Conservation (phyloP, 371 early-diverging fungal genomes). For the Circinella minor region DNA sequence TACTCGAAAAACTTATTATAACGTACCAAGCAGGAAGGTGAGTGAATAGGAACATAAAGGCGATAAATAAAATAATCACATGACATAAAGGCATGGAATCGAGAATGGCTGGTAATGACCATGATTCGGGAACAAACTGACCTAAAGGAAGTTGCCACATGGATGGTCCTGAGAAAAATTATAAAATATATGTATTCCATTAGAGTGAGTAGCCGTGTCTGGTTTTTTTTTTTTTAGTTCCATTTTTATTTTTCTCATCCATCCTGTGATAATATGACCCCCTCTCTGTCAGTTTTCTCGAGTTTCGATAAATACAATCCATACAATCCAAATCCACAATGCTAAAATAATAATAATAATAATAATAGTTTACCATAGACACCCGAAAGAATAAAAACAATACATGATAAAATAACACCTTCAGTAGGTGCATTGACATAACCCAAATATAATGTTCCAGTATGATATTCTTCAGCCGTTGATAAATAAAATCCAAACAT, state of each 20-base stretch:
- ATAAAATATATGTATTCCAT: background rate
- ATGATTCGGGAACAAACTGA: conserved; percentile 26
- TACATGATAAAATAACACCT: conserved; percentile 81
- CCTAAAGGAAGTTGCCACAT: conserved; percentile 37
- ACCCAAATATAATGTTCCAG: conserved; percentile 90
- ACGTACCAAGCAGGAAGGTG: conserved; percentile 74
- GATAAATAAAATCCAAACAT: conserved; percentile 89
- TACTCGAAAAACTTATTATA: no score
- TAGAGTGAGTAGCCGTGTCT: no score
- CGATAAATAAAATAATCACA: conserved; percentile 60
- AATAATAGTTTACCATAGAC: conserved; percentile 44
- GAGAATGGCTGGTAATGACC: conserved; percentile 33
- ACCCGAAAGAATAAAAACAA: conserved; percentile 76
- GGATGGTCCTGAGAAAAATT: conserved; percentile 26
- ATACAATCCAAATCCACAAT: background rate
- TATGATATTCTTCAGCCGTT: conserved; percentile 97
- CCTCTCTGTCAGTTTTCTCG: background rate
- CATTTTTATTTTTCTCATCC: no score
- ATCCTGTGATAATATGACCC: no score
- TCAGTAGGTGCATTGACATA: conserved; percentile 97
- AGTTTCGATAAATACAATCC: background rate
- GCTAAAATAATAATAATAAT: no score
- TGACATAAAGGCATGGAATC: conserved; percentile 52
- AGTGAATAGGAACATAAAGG: conserved; percentile 62
- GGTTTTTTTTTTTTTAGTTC: no score